Conservation (phyloP, 2,329 filamentous ascomycete species). For the Fusarium chuoi region DNA sequence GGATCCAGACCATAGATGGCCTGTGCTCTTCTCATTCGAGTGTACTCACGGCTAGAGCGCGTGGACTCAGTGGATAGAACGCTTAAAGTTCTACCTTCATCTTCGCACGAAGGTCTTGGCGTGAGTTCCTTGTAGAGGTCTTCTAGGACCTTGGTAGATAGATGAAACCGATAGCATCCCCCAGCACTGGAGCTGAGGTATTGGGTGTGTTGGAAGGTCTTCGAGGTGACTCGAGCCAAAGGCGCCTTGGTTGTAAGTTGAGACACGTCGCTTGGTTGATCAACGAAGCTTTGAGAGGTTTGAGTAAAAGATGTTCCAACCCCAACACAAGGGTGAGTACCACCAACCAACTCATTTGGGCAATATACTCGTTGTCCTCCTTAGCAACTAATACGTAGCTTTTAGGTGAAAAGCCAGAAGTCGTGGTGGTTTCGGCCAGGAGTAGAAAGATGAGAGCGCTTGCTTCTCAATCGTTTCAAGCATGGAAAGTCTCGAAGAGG, state of each 20-base stretch:
- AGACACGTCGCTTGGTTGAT: neutral
- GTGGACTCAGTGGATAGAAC: too few species aligned
- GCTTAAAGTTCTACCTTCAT: too few species aligned
- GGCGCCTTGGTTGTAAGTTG: neutral
- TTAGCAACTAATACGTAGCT: neutral
- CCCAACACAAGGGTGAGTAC: rapidly evolving
- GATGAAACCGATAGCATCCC: neutral
- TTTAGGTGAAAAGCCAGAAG: neutral
- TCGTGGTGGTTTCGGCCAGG: neutral
- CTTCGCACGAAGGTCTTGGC: too few species aligned
- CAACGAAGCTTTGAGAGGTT: neutral
- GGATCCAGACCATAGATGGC: too few species aligned
- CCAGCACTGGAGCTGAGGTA: neutral
- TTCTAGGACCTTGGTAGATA: neutral
- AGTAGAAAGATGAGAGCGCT: neutral
- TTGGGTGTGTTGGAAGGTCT: neutral
- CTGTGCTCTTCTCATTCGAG: too few species aligned
- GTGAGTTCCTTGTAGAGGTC: too few species aligned
- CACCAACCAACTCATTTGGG: neutral
- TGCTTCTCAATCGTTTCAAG: neutral
- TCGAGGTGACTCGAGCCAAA: neutral
- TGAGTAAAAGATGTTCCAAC: neutral
- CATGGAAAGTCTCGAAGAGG: rapidly evolving
- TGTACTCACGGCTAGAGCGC: too few species aligned
- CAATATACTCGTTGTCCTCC: neutral